Conservation (phyloP, 1,284 basidiomycete species). For the Trichosporon inkin region DNA sequence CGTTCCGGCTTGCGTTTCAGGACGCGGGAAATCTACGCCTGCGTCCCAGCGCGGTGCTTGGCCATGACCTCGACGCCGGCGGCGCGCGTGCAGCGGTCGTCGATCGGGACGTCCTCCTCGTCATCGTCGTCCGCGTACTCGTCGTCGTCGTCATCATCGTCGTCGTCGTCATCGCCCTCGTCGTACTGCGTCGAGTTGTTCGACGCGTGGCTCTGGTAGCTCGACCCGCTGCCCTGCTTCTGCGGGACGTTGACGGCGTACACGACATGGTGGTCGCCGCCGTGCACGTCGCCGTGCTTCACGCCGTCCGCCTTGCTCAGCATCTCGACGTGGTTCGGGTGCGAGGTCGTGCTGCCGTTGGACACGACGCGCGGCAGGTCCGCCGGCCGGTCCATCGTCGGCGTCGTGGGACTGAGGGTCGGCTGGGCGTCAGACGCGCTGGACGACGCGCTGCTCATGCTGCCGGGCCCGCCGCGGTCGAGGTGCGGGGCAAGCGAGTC, state of each 20-base stretch:
- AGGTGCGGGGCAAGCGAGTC: not conserved
- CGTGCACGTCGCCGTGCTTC: slow-evolving; percentile 1
- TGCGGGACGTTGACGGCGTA: slow-evolving; percentile 22
- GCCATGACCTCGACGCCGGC: slow-evolving; percentile 8
- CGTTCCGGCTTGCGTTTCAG: not conserved
- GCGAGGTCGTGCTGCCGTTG: slow-evolving; percentile 2
- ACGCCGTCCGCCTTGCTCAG: not conserved
- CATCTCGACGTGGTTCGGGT: not conserved
- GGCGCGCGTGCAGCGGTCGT: slow-evolving; percentile 4
- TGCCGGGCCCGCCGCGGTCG: slow-evolving; percentile 8
- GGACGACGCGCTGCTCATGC: slow-evolving; percentile 10
- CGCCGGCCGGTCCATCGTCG: slow-evolving; percentile 9
- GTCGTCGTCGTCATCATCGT: slow-evolving; percentile 33
- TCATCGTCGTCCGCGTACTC: slow-evolving; percentile 44
- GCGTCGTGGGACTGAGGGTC: slow-evolving; percentile 11
- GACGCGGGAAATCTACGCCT: slow-evolving; percentile 2
- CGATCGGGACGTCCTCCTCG: slow-evolving; percentile 31
- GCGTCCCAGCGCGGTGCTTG: not conserved
- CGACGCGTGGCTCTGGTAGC: slow-evolving; percentile 12
- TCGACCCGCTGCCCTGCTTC: slow-evolving; percentile 5
- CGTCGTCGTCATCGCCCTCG: slow-evolving; percentile 32
- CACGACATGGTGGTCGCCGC: slow-evolving; percentile 15
- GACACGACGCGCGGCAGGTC: slow-evolving; percentile 12
- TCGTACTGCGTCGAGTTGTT: slow-evolving; percentile 21
- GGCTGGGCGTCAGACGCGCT: slow-evolving; percentile 8